Percentiles rank a stretch among this genome's conserved stretches.
These are phyloP conservation scores for Didymella pinodella DNA, from an alignment of 2,329 filamentous ascomycete genomes.

Conservation along the genomic window DNA sequence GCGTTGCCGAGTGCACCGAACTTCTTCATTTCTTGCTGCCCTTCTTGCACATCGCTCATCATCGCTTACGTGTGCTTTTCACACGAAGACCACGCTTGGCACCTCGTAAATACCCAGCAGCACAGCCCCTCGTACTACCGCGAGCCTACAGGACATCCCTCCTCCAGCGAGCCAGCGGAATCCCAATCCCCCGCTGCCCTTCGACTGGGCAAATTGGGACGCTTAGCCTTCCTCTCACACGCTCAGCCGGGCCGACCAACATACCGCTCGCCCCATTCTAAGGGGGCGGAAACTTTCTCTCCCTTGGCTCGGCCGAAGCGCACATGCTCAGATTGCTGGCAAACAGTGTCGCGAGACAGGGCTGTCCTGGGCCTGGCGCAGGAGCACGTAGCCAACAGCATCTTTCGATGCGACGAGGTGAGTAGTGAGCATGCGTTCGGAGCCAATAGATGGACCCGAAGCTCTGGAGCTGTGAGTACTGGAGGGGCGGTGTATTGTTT, in stretches of 20 bases:
- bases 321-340: background rate
- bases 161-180: constrained; percentile 1
- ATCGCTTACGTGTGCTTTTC: no score
- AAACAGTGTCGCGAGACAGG: background rate
- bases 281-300: background rate
- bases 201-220: background rate
- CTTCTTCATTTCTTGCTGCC: background rate
- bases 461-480: constrained; percentile 4
- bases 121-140: no score
- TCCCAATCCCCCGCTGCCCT: background rate
- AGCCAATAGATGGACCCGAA: background rate
- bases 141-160: background rate
- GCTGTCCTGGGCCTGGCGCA: background rate
- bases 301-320: constrained; percentile 1
- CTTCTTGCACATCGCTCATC: no score
- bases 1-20: background rate
- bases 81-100: no score
- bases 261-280: background rate
- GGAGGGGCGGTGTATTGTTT: background rate
- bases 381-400: background rate
- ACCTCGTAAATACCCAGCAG: no score
- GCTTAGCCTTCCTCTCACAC: background rate
- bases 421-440: background rate
- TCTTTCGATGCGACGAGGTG: background rate
- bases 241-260: constrained; percentile 1